Percentiles rank a stretch among this genome's conserved stretches.
phyloP scores from a whole-genome alignment of 345 rosid genomes.

The Corymbia maculata region DNA sequence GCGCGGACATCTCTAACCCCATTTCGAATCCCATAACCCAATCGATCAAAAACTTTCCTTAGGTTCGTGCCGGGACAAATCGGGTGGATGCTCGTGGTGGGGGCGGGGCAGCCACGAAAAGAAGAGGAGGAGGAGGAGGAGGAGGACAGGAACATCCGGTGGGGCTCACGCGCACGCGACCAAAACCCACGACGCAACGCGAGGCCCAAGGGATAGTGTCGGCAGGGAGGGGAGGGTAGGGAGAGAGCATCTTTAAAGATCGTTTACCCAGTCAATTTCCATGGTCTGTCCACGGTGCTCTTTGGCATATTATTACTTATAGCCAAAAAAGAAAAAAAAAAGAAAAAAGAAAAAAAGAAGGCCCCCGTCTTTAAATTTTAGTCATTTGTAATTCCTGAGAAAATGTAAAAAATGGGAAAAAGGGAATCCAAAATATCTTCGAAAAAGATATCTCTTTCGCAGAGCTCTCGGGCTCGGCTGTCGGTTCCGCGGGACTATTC shows the following conservation, averaged over 20 bases:
- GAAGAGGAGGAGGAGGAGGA: neutral
- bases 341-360: neutral
- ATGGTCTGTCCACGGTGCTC: neutral
- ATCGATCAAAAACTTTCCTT: neutral
- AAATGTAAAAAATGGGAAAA: neutral
- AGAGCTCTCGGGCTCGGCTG: neutral
- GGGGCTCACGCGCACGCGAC: neutral
- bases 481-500: neutral
- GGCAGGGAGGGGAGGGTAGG: neutral
- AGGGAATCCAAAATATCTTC: neutral
- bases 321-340: neutral
- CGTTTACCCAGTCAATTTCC: neutral
- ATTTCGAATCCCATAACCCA: neutral
- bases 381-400: neutral
- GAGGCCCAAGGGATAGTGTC: neutral
- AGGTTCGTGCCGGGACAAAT: neutral
- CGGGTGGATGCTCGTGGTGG: neutral
- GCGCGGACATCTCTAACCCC: neutral
- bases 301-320: neutral
- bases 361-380: neutral
- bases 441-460: neutral
- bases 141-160: rapidly evolving
- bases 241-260: neutral
- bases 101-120: neutral
- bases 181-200: neutral